Conservation (phyloP, 2,329 filamentous ascomycete species). For the Curvularia spicifera region DNA sequence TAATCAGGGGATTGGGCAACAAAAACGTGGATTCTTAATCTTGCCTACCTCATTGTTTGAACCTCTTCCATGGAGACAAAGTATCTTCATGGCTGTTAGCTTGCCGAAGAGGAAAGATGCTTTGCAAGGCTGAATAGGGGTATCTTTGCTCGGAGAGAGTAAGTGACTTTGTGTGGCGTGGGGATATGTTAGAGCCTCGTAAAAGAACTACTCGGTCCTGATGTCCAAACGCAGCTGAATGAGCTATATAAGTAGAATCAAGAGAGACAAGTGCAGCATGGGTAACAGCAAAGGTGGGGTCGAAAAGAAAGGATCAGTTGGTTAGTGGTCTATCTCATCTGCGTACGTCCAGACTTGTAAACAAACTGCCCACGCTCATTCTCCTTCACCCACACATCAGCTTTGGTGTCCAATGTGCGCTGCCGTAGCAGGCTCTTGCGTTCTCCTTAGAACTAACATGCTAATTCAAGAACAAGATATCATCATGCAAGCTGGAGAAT, state of each 20-base stretch:
- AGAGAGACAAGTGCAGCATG: background rate
- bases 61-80: conserved; percentile 4
- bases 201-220: too few species aligned
- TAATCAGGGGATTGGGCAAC: background rate
- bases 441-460: too few species aligned
- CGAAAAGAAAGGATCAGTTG: background rate
- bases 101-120: too few species aligned
- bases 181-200: background rate
- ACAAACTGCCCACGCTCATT: background rate
- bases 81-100: background rate
- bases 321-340: background rate
- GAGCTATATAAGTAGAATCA: too few species aligned
- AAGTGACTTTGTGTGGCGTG: background rate
- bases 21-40: background rate
- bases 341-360: background rate
- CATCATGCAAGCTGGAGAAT: too few species aligned
- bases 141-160: background rate
- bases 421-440: too few species aligned
- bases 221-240: too few species aligned
- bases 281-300: too few species aligned
- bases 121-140: background rate
- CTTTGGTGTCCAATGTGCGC: background rate
- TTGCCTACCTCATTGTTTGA: conserved; percentile 3
- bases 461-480: too few species aligned
- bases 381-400: too few species aligned